Base-by-base conservation (phyloP, 257 asterid genomes). In the Cordia subcordata region DNA sequence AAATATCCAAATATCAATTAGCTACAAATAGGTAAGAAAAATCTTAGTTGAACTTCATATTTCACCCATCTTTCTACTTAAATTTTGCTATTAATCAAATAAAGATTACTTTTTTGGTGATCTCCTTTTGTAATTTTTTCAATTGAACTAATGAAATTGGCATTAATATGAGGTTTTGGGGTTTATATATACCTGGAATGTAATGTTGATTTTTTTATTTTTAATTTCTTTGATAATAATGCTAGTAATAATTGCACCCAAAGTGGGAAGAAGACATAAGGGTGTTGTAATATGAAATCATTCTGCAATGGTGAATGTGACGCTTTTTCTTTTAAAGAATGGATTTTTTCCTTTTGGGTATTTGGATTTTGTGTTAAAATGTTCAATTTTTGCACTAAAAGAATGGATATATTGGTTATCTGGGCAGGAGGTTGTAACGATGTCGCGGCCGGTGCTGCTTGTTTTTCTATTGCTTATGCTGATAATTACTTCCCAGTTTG, bases 361-460 rank as follows among this genome's bases (percentile, higher is more conserved):
- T 27, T 27, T 27, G 35, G n/a, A 1, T 27, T 27, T 27, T 27
- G 8, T 67, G 68, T 42, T 17, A 9, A 52, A 18, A 19, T 49
- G 45, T 65, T 54, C 38, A 39, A 62, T 47, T 61, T 57, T 27
- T 27, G 6, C 35, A 27, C 35, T 27, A 27, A 27, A 27, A 27
- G 6, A 56, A 37, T 72, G 81, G 84, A 82, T 76, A 20, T 53
- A 10, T 51, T 21, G 38, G 38, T 12, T n/a, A 20, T 53, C 5
- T 53, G 38, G 17, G 16, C 38, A 57, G 81, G 68, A 66, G 69
- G 47, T 57, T 62, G 72, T 64, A 69, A 75, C 45, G 35, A 88
- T 91, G 96, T 85, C 94, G 55, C 82, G 92, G 61, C 75, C 95
- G 21, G 71, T 82, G 90, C 72, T 88, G 67, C 82, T 91, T 40